Evolutionary conservation across 2,329 filamentous ascomycete species (phyloP), one percentile per base, ranked within the genome.

Genomic region (Alternaria gansuensis): DNA sequence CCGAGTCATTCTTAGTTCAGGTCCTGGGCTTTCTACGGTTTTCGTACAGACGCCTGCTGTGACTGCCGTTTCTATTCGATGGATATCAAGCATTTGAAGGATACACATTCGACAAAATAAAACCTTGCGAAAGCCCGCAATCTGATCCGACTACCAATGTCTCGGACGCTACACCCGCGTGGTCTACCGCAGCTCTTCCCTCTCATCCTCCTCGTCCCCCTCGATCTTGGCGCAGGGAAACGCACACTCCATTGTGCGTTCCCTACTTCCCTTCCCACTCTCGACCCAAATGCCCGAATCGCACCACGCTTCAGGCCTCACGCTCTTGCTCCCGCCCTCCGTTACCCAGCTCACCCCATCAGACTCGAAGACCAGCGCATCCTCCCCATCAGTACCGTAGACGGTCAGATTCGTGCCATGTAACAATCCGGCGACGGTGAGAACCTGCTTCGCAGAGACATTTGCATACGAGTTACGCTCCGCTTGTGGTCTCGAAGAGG

Each of bases 401-500:
- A 66, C 51, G 2, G 39, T 65, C 50, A 69, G 24, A 6, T 54
- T 48, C 5, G 21, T 31, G 9, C 57, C 51, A 24, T 64, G 62
- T 5, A 65, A 14, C 50, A 69, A 28, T 9, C 67, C 64, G 9
- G 52, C 40, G 13, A 69, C 40, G 4, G 55, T 58, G 26, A 64
- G 60, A 9, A 48, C 52, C 1, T 39, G 58, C 1, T 34, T 44
- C 5, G 33, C 28, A 3, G 57, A 61, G 40, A 68, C 45, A 4
- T 51, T 54, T 8, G 33, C 48, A 40, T 69, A 68, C 33, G 60
- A 65, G 23, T 68, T 63, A 13, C 50, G 60, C 8, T 55, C 51
- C 2, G 50, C 21, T 4, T n/a, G 40, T 14, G 64, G 60, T 14
- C 62, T 60, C 13, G 52, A 57, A 1, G 45, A 51, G 3, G 67